A percentile compares a stretch with the other conserved stretches of the same genome.
Evolutionary conservation across 352 stramenopile genomes (phyloP).

Genomic region (Globisporangium ultimum): DNA sequence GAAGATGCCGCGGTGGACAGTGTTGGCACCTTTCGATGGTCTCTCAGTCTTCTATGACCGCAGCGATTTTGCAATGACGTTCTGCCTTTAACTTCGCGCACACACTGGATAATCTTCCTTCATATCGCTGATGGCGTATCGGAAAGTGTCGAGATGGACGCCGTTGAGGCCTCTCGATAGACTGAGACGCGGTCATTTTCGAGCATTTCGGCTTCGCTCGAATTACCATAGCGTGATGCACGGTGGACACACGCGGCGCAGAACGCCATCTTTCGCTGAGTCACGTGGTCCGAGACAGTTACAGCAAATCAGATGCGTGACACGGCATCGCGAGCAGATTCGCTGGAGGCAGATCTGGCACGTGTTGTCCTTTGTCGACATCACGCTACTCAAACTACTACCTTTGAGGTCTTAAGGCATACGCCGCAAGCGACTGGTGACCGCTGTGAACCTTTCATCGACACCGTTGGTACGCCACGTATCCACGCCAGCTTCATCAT

Average conservation of each 20-base stretch:
- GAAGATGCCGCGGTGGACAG: too few relatives aligned
- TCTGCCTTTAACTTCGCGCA: too few relatives aligned
- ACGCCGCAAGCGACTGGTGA: not conserved
- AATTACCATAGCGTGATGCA: too few relatives aligned
- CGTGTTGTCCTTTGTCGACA: not conserved
- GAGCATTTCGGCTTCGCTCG: not conserved
- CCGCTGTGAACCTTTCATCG: not conserved
- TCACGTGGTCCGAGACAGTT: not conserved
- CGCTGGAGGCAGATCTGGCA: slow-evolving; percentile 5
- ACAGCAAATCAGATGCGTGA: slow-evolving; percentile 2
- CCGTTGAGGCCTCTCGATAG: too few relatives aligned
- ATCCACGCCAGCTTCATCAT: slow-evolving; percentile 56
- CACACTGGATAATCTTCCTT: too few relatives aligned
- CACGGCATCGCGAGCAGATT: slow-evolving; percentile 16
- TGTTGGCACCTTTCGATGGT: too few relatives aligned
- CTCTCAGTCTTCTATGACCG: too few relatives aligned
- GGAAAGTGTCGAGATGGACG: too few relatives aligned
- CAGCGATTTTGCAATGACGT: too few relatives aligned
- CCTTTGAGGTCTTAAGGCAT: not conserved
- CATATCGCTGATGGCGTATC: too few relatives aligned
- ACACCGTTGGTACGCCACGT: slow-evolving; percentile 2
- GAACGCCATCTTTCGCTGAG: not conserved
- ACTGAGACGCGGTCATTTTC: not conserved
- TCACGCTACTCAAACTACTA: not conserved
- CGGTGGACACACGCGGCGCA: not conserved